Conservation (phyloP, 371 early-diverging fungal genomes). For the Actinomortierella wolfii region DNA sequence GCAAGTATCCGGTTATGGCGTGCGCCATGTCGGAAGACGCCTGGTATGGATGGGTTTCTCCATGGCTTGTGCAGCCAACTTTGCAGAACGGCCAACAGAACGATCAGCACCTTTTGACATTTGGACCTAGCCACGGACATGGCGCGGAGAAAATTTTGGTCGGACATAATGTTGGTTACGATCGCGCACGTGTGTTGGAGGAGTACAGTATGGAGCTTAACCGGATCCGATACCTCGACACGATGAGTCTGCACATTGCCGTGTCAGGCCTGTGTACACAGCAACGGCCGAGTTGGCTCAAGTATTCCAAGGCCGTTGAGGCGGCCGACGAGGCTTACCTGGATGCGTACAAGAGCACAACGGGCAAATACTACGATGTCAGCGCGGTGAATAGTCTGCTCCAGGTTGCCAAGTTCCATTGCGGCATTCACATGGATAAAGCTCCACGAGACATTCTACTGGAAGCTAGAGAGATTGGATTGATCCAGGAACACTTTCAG, state of each 20-base stretch:
- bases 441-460: slow-evolving; percentile 71
- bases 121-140: slow-evolving; percentile 22
- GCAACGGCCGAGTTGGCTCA: slow-evolving; percentile 84
- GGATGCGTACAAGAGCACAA: slow-evolving; percentile 30
- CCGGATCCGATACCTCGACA: slow-evolving; percentile 80
- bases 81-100: slow-evolving; percentile 23
- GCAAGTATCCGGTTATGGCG: slow-evolving; percentile 84
- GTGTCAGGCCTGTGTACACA: slow-evolving; percentile 89
- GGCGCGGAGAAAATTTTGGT: slow-evolving; percentile 68
- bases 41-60: slow-evolving; percentile 96
- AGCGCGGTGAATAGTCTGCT: slow-evolving; percentile 82
- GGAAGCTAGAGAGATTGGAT: slow-evolving; percentile 47
- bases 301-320: slow-evolving; percentile 58
- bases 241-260: slow-evolving; percentile 94
- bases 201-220: slow-evolving; percentile 74
- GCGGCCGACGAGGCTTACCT: slow-evolving; percentile 40
- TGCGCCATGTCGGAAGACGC: slow-evolving; percentile 72
- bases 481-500: slow-evolving; percentile 66
- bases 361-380: slow-evolving; percentile 61
- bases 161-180: slow-evolving; percentile 94
- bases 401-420: slow-evolving; percentile 82
- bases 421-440: slow-evolving; percentile 77
- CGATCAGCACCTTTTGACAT: slow-evolving; percentile 17
- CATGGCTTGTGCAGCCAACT: slow-evolving; percentile 52
- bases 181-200: slow-evolving; percentile 87